Evolutionary conservation across 768 basidiomycete species (phyloP).

Genomic region (Suillus ampliporus): DNA sequence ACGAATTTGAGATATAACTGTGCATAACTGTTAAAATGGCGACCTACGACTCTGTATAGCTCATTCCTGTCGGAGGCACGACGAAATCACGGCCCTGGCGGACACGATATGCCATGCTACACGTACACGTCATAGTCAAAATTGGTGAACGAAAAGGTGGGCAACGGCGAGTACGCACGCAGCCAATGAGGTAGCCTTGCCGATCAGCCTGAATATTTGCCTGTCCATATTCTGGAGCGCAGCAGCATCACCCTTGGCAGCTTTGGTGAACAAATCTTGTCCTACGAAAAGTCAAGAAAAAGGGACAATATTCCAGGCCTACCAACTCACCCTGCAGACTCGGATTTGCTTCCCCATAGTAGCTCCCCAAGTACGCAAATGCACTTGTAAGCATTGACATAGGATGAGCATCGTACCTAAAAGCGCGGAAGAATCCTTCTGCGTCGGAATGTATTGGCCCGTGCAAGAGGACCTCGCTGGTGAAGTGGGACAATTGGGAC

Average conservation of each 20-base stretch:
- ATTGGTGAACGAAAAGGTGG: background rate
- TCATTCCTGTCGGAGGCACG: constrained; percentile 78
- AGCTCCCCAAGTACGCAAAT: constrained; percentile 87
- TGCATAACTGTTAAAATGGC: background rate
- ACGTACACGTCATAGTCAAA: constrained; percentile 5
- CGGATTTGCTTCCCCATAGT: constrained; percentile 89
- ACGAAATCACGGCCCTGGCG: constrained; percentile 92
- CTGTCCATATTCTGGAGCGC: constrained; percentile 88
- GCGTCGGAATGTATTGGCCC: constrained; percentile 70
- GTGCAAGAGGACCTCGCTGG: constrained; percentile 82
- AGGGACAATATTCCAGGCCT: background rate
- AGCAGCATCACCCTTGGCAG: constrained; percentile 63
- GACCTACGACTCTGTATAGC: constrained; percentile 79
- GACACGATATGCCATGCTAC: constrained; percentile 90
- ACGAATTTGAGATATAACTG: constrained; percentile 5
- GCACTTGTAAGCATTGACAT: constrained; percentile 91
- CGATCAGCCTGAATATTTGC: constrained; percentile 88
- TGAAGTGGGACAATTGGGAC: constrained; percentile 64
- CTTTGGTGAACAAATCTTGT: constrained; percentile 77
- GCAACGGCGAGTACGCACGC: constrained; percentile 57
- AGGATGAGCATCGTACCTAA: constrained; percentile 91
- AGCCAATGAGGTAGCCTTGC: constrained; percentile 88
- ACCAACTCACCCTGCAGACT: constrained; percentile 69
- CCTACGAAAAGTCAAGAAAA: constrained; percentile 45
- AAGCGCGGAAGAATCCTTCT: constrained; percentile 70